Base-by-base conservation (phyloP, 441 rosid species). In the Kokia cookei region DNA sequence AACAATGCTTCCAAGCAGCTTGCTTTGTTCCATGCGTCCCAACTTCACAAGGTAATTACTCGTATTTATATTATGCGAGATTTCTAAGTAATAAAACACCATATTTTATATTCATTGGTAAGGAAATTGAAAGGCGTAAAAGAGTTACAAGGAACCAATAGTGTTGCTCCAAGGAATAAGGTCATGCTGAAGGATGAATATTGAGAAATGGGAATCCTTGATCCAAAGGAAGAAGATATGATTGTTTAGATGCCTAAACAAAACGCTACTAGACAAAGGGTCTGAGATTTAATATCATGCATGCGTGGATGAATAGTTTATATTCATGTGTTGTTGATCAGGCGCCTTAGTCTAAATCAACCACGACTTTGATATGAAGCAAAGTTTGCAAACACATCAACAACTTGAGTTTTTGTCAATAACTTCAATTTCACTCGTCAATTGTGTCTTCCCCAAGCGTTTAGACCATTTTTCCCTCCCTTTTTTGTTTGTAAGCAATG, bases 1-100 rank as follows among this genome's bases (percentile, higher is more conserved):
- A 40, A 80, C 29, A 5, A 91, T 91, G 97, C 81, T 91, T 74
- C 83, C 90, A 59, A 77, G 86, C 47, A 80, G 86, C 75, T 80
- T 91, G 12, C 83, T 83, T 27, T 87, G 97, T 72, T 88, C 97
- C 68, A 72, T 84, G 75, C 82, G 86, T 57, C 82, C 89, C 60
- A 79, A 78, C 78, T 69, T 40, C 45, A 79, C 84, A 69, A 88
- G 91, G 94, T 89, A 77, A 77, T 1, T 32, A 37, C 10, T 37
- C 7, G 15, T 37, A 19, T 19, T 19, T 19, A 19, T 19, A 19
- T 19, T 19, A 19, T 19, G 22, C 22, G 22, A 19, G 22, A 19
- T 19, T 19, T 19, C 22, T 19, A 19, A 19, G 0, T 19, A 19
- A 19, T 19, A 19, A 19, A 19, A 19, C 22, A 19, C 22, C 22